Conservation (phyloP, 805 yeast species). For the Metschnikowia kofuensis region DNA sequence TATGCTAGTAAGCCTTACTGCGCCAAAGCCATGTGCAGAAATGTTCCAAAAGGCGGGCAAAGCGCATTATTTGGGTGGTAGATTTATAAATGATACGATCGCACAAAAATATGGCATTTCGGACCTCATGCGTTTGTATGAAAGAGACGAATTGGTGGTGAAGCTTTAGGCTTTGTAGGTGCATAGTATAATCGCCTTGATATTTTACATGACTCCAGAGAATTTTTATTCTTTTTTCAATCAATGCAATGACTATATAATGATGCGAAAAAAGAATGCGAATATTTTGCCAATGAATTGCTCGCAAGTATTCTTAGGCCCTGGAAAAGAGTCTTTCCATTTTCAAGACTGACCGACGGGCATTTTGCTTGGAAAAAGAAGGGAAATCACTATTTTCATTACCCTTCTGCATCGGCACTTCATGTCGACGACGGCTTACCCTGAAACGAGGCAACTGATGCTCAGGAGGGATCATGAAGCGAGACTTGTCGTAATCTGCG, state of each 20-base stretch:
- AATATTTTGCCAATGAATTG: too few species aligned
- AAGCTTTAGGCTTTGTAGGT: constrained; percentile 18
- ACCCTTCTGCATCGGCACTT: not conserved
- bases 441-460: not conserved
- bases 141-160: constrained; percentile 36
- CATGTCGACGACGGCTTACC: not conserved
- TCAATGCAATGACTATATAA: too few species aligned
- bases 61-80: constrained; percentile 82
- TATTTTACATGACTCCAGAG: too few species aligned
- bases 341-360: constrained; percentile 2
- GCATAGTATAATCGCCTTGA: too few species aligned
- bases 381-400: not conserved
- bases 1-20: constrained; percentile 79
- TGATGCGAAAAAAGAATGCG: too few species aligned
- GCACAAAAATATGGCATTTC: constrained; percentile 74
- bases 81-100: constrained; percentile 67
- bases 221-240: too few species aligned
- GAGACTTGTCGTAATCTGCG: constrained; percentile 19
- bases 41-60: constrained; percentile 37
- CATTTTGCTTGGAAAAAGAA: not conserved
- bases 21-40: constrained; percentile 85
- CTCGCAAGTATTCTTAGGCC: not conserved
- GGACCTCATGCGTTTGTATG: constrained; percentile 30
- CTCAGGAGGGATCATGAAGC: constrained; percentile 17
- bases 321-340: not conserved